These are phyloP conservation scores for Aegle marmelos DNA, from an alignment of 345 rosid genomes.

Conservation along the genomic window DNA sequence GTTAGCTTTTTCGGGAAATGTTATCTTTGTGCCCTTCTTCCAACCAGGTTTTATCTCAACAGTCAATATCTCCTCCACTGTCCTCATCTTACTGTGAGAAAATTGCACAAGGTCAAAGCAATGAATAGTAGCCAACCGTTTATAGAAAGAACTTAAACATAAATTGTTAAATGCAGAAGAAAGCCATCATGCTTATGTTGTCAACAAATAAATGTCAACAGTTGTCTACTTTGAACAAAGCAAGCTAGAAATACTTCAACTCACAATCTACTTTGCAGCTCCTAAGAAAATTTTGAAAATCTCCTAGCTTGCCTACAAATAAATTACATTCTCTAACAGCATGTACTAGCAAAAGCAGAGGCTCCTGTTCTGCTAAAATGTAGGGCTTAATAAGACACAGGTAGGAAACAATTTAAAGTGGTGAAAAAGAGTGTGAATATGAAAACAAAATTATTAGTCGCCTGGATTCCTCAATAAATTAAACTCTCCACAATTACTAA, in stretches of 20 bases:
- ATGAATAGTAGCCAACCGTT: constrained; percentile 5
- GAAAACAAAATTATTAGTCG: not conserved
- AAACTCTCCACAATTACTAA: not conserved
- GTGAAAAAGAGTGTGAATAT: not conserved
- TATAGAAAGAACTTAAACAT: not conserved
- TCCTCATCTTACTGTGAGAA: constrained; percentile 49
- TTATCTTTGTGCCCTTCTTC: constrained; percentile 95
- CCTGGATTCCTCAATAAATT: not conserved
- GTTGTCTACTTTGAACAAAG: not conserved
- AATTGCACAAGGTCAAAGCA: constrained; percentile 19
- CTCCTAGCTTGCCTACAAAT: not conserved
- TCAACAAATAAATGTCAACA: not conserved
- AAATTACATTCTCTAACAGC: not conserved
- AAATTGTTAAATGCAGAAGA: not conserved
- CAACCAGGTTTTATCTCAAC: constrained; percentile 94
- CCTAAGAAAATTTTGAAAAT: not conserved
- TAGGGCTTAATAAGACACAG: not conserved
- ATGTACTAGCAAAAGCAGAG: not conserved
- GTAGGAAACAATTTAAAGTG: not conserved
- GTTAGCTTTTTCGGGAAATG: constrained; percentile 85
- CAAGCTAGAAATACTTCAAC: not conserved
- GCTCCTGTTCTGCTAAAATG: not conserved
- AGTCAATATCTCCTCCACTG: constrained; percentile 71
- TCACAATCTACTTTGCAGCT: not conserved
- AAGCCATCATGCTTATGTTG: not conserved